Evolutionary conservation across 2,329 filamentous ascomycete species (phyloP).

Genomic region (Cladosporium sp.): DNA sequence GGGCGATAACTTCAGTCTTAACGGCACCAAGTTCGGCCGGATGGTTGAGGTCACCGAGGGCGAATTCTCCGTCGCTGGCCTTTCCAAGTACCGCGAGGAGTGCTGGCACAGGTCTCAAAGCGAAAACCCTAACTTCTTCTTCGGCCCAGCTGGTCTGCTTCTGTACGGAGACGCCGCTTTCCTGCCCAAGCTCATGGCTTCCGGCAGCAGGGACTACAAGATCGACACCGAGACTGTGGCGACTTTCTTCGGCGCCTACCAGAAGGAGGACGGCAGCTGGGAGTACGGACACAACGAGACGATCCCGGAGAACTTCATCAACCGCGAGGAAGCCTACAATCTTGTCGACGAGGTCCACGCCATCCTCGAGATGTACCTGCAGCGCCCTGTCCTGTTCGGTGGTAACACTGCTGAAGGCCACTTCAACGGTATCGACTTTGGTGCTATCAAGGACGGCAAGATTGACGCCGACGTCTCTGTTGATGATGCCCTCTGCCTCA

Average conservation of each 20-base stretch:
- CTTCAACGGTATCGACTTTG: slow-evolving; percentile 37
- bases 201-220: slow-evolving; percentile 27
- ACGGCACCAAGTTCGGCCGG: slow-evolving; percentile 34
- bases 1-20: slow-evolving; percentile 35
- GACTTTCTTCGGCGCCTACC: slow-evolving; percentile 2
- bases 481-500: slow-evolving; percentile 32
- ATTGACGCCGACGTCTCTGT: slow-evolving; percentile 25
- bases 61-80: slow-evolving; percentile 15
- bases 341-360: slow-evolving; percentile 31
- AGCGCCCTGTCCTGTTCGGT: slow-evolving; percentile 42
- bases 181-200: slow-evolving; percentile 41
- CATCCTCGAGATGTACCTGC: slow-evolving; percentile 37
- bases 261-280: slow-evolving; percentile 30
- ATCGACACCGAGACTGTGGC: slow-evolving; percentile 31
- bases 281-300: slow-evolving; percentile 28
- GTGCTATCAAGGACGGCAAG: slow-evolving; percentile 36
- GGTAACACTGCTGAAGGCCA: slow-evolving; percentile 37
- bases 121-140: slow-evolving; percentile 40
- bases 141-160: slow-evolving; percentile 36
- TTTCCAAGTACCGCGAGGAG: slow-evolving; percentile 31
- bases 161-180: slow-evolving; percentile 40
- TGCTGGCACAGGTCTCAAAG: slow-evolving; percentile 36
- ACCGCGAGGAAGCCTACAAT: slow-evolving; percentile 29
- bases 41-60: slow-evolving; percentile 33
- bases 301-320: slow-evolving; percentile 36